phyloP scores from a whole-genome alignment of 169 alveolate species.

The Plasmodium falciparum region DNA sequence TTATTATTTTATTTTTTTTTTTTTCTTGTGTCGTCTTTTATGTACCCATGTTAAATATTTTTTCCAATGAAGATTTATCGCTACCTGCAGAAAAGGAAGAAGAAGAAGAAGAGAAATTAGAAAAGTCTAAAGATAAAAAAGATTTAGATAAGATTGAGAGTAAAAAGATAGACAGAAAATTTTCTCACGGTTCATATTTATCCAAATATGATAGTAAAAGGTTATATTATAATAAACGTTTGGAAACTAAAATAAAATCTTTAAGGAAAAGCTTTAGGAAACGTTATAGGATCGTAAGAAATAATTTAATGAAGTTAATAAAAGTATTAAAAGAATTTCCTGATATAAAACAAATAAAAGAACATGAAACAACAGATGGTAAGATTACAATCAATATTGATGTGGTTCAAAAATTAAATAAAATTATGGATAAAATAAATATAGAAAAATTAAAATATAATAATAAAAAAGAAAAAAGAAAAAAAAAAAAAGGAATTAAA shows the following conservation, averaged over 20 bases:
- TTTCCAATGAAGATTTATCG: slow-evolving; percentile 54
- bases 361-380: not conserved
- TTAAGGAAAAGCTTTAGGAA: slow-evolving; percentile 37
- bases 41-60: slow-evolving; percentile 56
- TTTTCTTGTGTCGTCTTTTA: slow-evolving; percentile 5
- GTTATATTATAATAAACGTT: slow-evolving; percentile 5
- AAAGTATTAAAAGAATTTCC: slow-evolving; percentile 59
- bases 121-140: slow-evolving; percentile 12
- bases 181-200: slow-evolving; percentile 13
- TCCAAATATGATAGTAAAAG: slow-evolving; percentile 28
- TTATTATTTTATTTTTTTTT: not conserved
- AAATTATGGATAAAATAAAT: slow-evolving; percentile 52
- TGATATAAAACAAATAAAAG: slow-evolving; percentile 1
- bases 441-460: slow-evolving; percentile 39
- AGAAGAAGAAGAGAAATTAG: slow-evolving; percentile 27
- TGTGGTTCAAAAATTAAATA: slow-evolving; percentile 30
- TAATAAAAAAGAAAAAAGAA: slow-evolving; percentile 22
- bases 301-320: slow-evolving; percentile 36
- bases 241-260: slow-evolving; percentile 31
- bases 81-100: slow-evolving; percentile 20
- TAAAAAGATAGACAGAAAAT: slow-evolving; percentile 10
- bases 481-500: slow-evolving; percentile 5
- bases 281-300: slow-evolving; percentile 63
- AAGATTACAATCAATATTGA: slow-evolving; percentile 15
- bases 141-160: slow-evolving; percentile 4